Conservation (phyloP, 176 grass and related monocot species). For the Aegilops sharonensis region DNA sequence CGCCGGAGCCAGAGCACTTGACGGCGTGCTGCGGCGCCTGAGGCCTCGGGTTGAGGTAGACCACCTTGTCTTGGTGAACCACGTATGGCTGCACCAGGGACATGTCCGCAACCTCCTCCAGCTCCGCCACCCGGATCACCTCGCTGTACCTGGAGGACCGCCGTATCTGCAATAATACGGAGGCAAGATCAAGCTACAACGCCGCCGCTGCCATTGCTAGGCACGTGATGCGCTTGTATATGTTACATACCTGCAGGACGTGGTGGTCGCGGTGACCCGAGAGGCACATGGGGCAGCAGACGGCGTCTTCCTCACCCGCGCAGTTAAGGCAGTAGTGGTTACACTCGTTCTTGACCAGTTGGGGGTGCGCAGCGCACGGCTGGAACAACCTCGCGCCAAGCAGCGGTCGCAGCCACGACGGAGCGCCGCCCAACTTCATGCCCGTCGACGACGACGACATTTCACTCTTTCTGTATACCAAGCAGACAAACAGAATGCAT, state of each 20-base stretch:
- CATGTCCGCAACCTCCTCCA: no score
- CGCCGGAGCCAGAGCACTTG: background rate
- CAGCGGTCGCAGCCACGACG: conserved; percentile 1
- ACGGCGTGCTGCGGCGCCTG: background rate
- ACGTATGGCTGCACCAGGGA: no score
- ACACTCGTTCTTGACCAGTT: background rate
- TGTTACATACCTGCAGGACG: conserved; percentile 1
- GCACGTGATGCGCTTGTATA: background rate
- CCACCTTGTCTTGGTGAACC: no score
- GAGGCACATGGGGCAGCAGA: background rate
- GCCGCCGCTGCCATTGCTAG: background rate
- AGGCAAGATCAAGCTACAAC: background rate
- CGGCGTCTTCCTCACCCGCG: background rate
- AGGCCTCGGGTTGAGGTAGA: background rate
- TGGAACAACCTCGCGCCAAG: background rate
- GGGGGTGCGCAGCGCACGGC: background rate
- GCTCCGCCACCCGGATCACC: no score
- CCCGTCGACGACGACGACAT: background rate
- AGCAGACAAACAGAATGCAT: background rate
- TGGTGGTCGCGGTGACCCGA: background rate
- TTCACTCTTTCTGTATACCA: background rate
- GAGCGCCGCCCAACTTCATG: background rate
- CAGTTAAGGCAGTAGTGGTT: conserved; percentile 17
- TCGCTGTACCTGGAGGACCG: no score
- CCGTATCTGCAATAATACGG: no score